phyloP scores from a whole-genome alignment of 768 basidiomycete genomes.

The Lactarius deliciosus region DNA sequence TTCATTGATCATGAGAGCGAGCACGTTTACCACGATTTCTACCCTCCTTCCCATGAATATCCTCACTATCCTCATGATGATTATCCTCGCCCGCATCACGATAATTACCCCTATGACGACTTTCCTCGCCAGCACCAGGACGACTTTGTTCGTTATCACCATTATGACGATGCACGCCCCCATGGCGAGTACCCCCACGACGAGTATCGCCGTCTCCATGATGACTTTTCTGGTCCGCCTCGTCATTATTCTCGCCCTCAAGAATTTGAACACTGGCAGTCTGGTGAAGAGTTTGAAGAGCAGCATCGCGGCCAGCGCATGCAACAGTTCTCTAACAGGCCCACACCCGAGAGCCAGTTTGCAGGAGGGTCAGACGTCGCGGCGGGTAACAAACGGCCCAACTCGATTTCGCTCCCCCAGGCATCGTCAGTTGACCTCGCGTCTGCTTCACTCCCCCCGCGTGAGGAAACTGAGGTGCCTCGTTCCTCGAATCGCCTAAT shows the following conservation, averaged over 20 bases:
- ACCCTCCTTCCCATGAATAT: background rate
- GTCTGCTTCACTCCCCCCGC: slow-evolving; percentile 7
- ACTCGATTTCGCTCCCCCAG: background rate
- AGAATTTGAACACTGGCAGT: background rate
- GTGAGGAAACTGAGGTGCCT: background rate
- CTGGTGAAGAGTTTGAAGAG: slow-evolving; percentile 4
- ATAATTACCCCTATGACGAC: background rate
- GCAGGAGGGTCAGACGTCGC: background rate
- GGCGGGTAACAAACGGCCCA: background rate
- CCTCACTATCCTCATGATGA: background rate
- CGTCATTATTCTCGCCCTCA: background rate
- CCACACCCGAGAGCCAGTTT: background rate
- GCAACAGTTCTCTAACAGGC: background rate
- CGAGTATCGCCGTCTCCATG: background rate
- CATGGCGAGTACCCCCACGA: background rate
- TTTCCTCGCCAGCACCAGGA: slow-evolving; percentile 1
- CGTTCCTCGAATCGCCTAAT: background rate
- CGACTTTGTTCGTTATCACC: background rate
- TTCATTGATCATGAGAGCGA: background rate
- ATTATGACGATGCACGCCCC: background rate
- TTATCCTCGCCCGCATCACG: background rate
- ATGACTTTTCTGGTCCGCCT: background rate
- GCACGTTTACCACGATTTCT: slow-evolving; percentile 6
- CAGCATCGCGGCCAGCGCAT: background rate
- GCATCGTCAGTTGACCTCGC: slow-evolving; percentile 14